These are phyloP conservation scores for Entomortierella lignicola DNA, from an alignment of 192 early-diverging fungal genomes.

Conservation along the genomic window DNA sequence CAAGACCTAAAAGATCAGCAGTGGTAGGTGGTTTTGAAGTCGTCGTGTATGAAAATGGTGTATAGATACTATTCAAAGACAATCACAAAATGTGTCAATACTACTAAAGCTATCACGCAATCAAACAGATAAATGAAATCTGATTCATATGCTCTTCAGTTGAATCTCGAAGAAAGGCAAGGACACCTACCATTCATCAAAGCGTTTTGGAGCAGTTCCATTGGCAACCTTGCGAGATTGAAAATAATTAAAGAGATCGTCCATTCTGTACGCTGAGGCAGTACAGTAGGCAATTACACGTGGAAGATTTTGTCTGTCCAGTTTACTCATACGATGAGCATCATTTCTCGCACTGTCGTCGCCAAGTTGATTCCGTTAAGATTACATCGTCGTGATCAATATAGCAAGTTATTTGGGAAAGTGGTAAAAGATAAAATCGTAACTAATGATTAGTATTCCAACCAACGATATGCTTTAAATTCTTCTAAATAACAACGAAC, in stretches of 20 bases:
- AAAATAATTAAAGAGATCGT: slow-evolving; percentile 80
- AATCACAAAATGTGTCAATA: too few species aligned
- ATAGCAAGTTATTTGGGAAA: neutral
- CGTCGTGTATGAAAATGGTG: slow-evolving; percentile 60
- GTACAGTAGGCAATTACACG: slow-evolving; percentile 90
- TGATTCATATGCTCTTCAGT: neutral
- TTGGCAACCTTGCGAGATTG: slow-evolving; percentile 71
- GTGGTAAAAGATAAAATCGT: neutral
- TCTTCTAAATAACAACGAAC: too few species aligned
- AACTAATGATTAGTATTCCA: slow-evolving; percentile 49
- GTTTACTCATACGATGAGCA: slow-evolving; percentile 78
- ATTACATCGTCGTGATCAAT: neutral
- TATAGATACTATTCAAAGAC: slow-evolving; percentile 58
- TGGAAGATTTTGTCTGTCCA: slow-evolving; percentile 79
- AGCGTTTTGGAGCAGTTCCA: slow-evolving; percentile 76
- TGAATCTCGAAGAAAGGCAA: neutral
- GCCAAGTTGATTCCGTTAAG: neutral
- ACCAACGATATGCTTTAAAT: slow-evolving; percentile 25
- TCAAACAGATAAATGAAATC: too few species aligned
- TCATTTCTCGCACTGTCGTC: slow-evolving; percentile 63
- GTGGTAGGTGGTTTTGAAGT: slow-evolving; percentile 59
- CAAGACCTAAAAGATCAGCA: slow-evolving; percentile 49
- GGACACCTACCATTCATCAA: slow-evolving; percentile 79
- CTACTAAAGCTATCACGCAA: too few species aligned
- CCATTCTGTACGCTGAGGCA: slow-evolving; percentile 81